These are phyloP conservation scores for Cerioporus squamosus DNA, from an alignment of 1,284 basidiomycete species.

Conservation along the genomic window DNA sequence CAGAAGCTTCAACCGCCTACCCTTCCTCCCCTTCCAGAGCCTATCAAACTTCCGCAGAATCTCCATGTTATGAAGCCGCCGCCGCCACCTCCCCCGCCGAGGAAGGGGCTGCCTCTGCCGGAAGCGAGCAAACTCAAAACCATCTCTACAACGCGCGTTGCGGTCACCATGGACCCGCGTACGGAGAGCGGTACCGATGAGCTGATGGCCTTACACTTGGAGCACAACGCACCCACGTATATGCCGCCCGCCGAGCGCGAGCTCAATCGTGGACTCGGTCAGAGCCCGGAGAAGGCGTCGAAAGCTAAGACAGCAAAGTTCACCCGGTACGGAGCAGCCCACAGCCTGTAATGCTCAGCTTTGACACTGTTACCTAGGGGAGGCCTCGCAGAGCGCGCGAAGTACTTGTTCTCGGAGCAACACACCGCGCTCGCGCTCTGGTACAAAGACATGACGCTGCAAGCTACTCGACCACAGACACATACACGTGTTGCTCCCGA, in stretches of 20 bases:
- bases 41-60: conserved; percentile 1
- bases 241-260: conserved; percentile 38
- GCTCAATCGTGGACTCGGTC: conserved; percentile 42
- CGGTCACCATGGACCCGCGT: conserved; percentile 45
- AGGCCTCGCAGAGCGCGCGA: conserved; percentile 53
- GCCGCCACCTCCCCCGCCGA: conserved; percentile 1
- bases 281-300: conserved; percentile 50
- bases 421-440: conserved; percentile 51
- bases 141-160: conserved; percentile 47
- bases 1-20: conserved; percentile 12
- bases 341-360: neutral
- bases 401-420: conserved; percentile 42
- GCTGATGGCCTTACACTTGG: conserved; percentile 45
- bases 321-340: conserved; percentile 34
- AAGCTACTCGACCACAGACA: conserved; percentile 14
- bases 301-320: conserved; percentile 38
- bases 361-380: conserved; percentile 38
- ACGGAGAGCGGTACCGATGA: conserved; percentile 46
- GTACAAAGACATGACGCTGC: conserved; percentile 47
- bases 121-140: conserved; percentile 37
- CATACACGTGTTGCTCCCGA: conserved; percentile 22
- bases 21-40: neutral
- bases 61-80: conserved; percentile 18
- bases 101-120: conserved; percentile 4
- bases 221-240: conserved; percentile 38